Conservation (phyloP, 2,329 filamentous ascomycete genomes). For the Ophiostoma perfectum region DNA sequence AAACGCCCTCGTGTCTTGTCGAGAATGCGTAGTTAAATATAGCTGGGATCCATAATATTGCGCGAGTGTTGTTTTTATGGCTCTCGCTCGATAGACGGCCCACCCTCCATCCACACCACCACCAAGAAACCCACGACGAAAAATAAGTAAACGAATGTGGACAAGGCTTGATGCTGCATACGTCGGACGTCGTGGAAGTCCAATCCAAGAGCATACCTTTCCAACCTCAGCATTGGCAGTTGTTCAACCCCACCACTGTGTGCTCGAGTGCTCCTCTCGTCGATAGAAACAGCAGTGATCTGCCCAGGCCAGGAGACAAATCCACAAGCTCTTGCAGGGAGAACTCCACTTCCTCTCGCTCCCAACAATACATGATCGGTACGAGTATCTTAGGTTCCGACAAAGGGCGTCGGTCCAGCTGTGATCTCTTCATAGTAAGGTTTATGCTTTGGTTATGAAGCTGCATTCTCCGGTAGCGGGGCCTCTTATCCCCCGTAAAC, state of each 20-base stretch:
- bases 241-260: not conserved
- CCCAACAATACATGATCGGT: not conserved
- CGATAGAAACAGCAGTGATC: not conserved
- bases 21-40: not conserved
- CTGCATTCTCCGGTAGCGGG: not conserved
- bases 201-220: not conserved
- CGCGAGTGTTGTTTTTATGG: not conserved
- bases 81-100: not conserved
- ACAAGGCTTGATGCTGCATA: not conserved
- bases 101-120: not conserved
- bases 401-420: not conserved
- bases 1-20: too few relatives aligned
- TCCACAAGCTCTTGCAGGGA: not conserved
- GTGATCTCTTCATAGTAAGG: not conserved
- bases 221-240: not conserved
- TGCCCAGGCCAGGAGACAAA: not conserved
- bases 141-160: not conserved
- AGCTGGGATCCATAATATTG: not conserved
- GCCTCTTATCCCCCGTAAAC: not conserved
- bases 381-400: not conserved
- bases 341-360: not conserved
- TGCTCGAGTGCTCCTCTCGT: too few relatives aligned
- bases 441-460: slow-evolving; percentile 1
- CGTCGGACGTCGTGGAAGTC: not conserved
- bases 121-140: not conserved